Conservation (phyloP, 1,139 yeast species). For the Saccharomyces hybrid region DNA sequence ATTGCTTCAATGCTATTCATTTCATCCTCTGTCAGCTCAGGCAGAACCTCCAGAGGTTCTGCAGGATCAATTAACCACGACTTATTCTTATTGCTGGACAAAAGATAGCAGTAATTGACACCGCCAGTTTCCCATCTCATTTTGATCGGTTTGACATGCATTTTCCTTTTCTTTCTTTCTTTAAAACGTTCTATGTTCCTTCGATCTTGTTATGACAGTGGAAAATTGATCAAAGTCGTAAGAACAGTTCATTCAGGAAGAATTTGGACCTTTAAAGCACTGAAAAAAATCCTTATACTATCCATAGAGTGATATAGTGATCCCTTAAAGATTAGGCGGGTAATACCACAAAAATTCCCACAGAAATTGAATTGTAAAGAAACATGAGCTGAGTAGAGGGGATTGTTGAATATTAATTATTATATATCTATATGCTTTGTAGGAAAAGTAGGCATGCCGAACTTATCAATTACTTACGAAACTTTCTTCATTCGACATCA, state of each 20-base stretch:
- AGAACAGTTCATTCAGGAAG: not conserved
- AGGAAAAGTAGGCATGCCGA: no score
- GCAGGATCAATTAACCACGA: slow-evolving; percentile 94
- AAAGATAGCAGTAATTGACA: slow-evolving; percentile 82
- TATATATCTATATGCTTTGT: not conserved
- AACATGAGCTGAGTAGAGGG: not conserved
- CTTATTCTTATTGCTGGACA: slow-evolving; percentile 61
- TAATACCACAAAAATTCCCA: not conserved
- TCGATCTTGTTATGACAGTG: not conserved
- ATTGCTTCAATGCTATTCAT: slow-evolving; percentile 53
- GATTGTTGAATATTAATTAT: not conserved
- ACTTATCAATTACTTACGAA: not conserved
- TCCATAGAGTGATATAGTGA: not conserved
- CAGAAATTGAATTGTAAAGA: no score
- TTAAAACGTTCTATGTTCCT: not conserved
- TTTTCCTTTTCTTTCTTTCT: slow-evolving; percentile 29
- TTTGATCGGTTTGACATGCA: slow-evolving; percentile 77
- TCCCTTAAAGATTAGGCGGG: not conserved
- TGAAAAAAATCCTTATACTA: not conserved
- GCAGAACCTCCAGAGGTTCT: slow-evolving; percentile 54
- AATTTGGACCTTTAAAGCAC: not conserved
- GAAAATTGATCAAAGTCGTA: not conserved
- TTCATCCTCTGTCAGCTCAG: slow-evolving; percentile 33
- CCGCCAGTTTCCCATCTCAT: slow-evolving; percentile 92
- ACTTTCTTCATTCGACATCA: not conserved